Percentiles rank a stretch among this genome's conserved stretches.
phyloP scores from a whole-genome alignment of 768 basidiomycete genomes.

The Russula foetens region DNA sequence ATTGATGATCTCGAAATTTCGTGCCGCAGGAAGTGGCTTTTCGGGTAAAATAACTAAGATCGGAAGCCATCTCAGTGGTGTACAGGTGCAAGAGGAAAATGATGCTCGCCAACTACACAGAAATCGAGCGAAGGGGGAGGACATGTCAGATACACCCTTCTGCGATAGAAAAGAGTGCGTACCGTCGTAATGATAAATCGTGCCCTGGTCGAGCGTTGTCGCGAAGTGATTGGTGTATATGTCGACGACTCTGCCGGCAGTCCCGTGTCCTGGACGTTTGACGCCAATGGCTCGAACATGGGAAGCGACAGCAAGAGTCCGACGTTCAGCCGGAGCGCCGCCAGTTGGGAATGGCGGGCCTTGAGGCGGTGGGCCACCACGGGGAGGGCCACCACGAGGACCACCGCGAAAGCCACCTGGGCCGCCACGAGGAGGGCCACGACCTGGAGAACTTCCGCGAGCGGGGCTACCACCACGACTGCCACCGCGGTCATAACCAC shows the following conservation, averaged over 20 bases:
- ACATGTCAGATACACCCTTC: not conserved
- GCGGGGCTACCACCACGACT: not conserved
- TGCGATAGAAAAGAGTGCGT: slow-evolving; percentile 24
- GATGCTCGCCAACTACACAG: slow-evolving; percentile 35
- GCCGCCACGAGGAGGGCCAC: slow-evolving; percentile 24
- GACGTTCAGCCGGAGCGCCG: slow-evolving; percentile 16
- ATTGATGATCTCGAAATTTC: slow-evolving; percentile 66
- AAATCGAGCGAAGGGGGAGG: not conserved
- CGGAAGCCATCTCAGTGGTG: not conserved
- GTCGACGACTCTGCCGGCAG: slow-evolving; percentile 37
- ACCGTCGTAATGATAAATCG: slow-evolving; percentile 80
- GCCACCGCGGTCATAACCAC: not conserved
- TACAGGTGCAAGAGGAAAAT: not conserved
- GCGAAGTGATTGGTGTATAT: slow-evolving; percentile 56
- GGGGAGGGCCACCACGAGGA: slow-evolving; percentile 14
- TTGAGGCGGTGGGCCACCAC: slow-evolving; percentile 28
- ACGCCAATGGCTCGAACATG: slow-evolving; percentile 56
- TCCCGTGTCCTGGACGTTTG: slow-evolving; percentile 56
- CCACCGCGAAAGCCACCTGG: slow-evolving; percentile 6
- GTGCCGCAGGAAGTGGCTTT: slow-evolving; percentile 53
- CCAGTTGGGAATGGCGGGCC: slow-evolving; percentile 9
- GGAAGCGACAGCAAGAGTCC: slow-evolving; percentile 27
- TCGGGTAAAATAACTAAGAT: slow-evolving; percentile 56
- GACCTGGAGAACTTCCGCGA: not conserved
- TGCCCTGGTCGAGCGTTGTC: slow-evolving; percentile 48